Base-by-base conservation (phyloP, 352 stramenopile genomes). In the Phytophthora crassamura region DNA sequence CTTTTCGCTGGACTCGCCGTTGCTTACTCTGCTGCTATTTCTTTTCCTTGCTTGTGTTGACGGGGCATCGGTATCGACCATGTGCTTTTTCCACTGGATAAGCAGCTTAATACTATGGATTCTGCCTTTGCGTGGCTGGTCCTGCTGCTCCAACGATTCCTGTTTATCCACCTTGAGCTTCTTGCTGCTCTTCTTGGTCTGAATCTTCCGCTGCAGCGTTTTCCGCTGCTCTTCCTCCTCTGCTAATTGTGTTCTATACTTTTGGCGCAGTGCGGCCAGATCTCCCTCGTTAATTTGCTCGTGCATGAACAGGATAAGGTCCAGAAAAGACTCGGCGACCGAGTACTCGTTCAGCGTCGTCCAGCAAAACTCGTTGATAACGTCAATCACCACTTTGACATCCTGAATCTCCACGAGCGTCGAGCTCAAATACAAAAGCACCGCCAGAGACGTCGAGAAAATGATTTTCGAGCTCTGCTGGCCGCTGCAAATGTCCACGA, bases 281-380 rank as follows among this genome's bases (percentile, higher is more conserved):
- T 91, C 70, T 12, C 85, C 68, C 34, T 91, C 85, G 3, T 84
- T 64, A 48, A 93, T 62, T 16, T 80, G 74, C 18, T 86, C 75
- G 62, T 93, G 82, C 46, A 93, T 56, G 46, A 91, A 93, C 16
- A 91, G 45, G 8, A 90, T 77, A 12, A 93, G 72, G 65, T 93
- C 85, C 28, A 90, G 39, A 57, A 93, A 93, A 0, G 82, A 85
- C 62, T 93, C 80, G 6, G 69, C 77, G 14, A 93, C 79, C 18
- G 80, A 90, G 57, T 88, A 90, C 46, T 93, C 85, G 36, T 69
- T 75, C 12, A 91, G 66, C 32, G 80, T 93, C 43, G 81, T 89
- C 64, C 74, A 75, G 64, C 82, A 91, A 62, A 93, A 93, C 73
- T 93, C 85, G 57, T 77, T 79, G 15, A 93, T 88, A 39, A 93